These are phyloP conservation scores for Sphaerulina vaccinii DNA, from an alignment of 2,329 filamentous ascomycete genomes.

Conservation along the genomic window DNA sequence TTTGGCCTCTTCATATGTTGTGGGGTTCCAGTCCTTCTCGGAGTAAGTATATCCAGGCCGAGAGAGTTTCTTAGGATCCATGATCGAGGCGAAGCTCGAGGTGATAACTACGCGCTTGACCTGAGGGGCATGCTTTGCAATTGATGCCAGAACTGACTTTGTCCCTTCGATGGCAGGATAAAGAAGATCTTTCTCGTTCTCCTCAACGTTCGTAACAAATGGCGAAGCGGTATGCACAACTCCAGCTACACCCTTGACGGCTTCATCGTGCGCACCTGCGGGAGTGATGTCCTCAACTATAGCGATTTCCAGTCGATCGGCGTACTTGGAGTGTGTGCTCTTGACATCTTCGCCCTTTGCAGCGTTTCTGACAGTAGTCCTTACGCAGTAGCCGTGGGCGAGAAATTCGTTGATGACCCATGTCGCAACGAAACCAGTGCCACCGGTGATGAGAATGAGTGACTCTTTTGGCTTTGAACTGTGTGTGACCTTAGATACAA, in stretches of 20 bases:
- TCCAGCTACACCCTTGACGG: constrained; percentile 39
- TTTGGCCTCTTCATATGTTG: not conserved
- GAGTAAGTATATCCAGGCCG: not conserved
- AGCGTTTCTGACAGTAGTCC: constrained; percentile 27
- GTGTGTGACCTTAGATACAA: not conserved
- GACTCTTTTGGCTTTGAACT: not conserved
- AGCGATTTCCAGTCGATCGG: constrained; percentile 38
- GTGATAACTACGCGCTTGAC: constrained; percentile 8
- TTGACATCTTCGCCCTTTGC: constrained; percentile 25
- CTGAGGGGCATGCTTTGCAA: not conserved
- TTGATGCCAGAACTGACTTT: not conserved
- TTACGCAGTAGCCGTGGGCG: constrained; percentile 31
- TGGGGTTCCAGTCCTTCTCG: constrained; percentile 7
- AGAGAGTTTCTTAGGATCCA: not conserved
- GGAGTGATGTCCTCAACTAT: constrained; percentile 33
- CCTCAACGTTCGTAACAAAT: constrained; percentile 40
- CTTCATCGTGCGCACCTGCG: constrained; percentile 25
- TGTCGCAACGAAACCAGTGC: constrained; percentile 31
- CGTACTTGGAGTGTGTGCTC: constrained; percentile 27
- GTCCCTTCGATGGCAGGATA: constrained; percentile 7
- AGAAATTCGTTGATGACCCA: constrained; percentile 33
- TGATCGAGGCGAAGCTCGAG: not conserved
- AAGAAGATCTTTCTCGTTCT: constrained; percentile 39
- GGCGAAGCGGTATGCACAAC: constrained; percentile 49
- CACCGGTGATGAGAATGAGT: constrained; percentile 33